Conservation (phyloP, 768 basidiomycete genomes). For the Rhizopogon salebrosus region DNA sequence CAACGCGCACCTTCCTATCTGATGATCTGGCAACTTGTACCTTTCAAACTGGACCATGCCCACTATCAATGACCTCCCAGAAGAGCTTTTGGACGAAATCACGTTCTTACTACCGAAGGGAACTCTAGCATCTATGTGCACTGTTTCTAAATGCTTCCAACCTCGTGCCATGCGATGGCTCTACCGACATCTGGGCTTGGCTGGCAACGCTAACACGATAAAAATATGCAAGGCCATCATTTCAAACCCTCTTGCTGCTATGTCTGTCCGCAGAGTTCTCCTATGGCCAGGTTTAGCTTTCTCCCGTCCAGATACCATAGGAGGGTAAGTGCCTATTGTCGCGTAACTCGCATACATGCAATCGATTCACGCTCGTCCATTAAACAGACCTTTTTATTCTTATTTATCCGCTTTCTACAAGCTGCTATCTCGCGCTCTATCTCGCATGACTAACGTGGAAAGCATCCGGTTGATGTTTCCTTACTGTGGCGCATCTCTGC, state of each 20-base stretch:
- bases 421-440: not conserved
- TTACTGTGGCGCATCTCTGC: not conserved
- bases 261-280: not conserved
- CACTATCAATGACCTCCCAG: conserved; percentile 3
- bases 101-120: not conserved
- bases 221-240: conserved; percentile 1
- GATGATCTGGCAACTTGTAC: no score
- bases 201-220: not conserved
- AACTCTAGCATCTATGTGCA: not conserved
- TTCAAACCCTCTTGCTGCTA: conserved; percentile 5
- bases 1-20: not conserved
- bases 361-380: not conserved
- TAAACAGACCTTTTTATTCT: conserved; percentile 2
- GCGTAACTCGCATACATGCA: not conserved
- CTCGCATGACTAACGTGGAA: not conserved
- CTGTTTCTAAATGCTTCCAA: not conserved
- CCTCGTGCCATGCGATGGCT: not conserved
- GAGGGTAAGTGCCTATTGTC: not conserved
- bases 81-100: conserved; percentile 5
- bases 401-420: conserved; percentile 3
- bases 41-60: not conserved
- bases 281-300: not conserved
- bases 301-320: not conserved
- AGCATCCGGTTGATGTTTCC: conserved; percentile 2
- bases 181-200: not conserved